phyloP scores from a whole-genome alignment of 108 stramenopile genomes.

The Cyclotella cryptica region DNA sequence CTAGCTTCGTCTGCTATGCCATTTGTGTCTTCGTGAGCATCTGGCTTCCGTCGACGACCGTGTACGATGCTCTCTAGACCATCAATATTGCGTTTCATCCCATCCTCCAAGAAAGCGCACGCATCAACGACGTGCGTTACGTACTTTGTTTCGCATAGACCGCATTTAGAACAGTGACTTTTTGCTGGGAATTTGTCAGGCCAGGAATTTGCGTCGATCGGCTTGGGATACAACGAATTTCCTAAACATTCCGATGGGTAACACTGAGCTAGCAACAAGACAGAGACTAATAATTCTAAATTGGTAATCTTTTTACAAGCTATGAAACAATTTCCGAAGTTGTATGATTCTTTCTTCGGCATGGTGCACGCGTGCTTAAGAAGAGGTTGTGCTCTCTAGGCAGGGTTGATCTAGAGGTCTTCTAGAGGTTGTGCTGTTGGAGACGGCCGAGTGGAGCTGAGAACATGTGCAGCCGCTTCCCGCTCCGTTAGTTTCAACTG shows the following conservation, averaged over 20 bases:
- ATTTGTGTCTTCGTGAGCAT: constrained; percentile 7
- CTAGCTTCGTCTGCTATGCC: constrained; percentile 64
- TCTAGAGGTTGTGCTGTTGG: no score
- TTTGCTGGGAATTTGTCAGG: constrained; percentile 82
- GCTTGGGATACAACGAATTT: constrained; percentile 35
- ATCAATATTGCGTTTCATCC: constrained; percentile 75
- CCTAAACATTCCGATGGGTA: neutral
- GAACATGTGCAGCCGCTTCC: no score
- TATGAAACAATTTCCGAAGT: neutral
- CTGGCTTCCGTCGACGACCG: constrained; percentile 56
- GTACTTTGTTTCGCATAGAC: constrained; percentile 80
- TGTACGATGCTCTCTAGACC: constrained; percentile 62
- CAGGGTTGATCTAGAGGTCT: no score
- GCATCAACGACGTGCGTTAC: constrained; percentile 71
- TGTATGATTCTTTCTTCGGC: no score
- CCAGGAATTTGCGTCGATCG: constrained; percentile 75
- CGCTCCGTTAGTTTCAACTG: no score
- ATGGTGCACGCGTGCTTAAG: no score
- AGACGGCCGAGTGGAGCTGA: no score
- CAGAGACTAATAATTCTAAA: no score
- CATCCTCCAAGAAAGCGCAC: constrained; percentile 74
- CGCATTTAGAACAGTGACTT: constrained; percentile 81
- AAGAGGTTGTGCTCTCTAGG: no score
- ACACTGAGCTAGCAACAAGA: neutral
- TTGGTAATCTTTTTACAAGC: neutral